Conservation (phyloP, 2,329 filamentous ascomycete genomes). For the Diaporthe velutina region DNA sequence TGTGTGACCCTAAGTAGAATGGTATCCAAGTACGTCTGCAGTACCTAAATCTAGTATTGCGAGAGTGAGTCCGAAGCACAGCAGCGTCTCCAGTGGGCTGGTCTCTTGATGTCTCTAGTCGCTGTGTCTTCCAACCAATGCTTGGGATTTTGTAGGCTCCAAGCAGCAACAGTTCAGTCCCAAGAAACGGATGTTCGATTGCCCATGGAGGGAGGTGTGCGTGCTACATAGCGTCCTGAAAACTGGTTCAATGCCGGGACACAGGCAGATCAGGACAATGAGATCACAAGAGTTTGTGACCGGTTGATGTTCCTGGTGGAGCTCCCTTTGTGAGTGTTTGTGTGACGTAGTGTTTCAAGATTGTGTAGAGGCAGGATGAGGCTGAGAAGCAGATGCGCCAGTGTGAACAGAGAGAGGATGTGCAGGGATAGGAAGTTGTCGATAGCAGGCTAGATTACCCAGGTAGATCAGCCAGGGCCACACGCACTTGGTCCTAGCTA, state of each 20-base stretch:
- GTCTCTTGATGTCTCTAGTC: too few species aligned
- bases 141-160: neutral
- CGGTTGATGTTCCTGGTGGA: neutral
- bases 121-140: too few species aligned
- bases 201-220: too few species aligned
- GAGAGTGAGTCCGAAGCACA: too few species aligned
- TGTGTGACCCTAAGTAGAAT: neutral
- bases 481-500: neutral
- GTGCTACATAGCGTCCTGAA: neutral
- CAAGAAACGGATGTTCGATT: neutral
- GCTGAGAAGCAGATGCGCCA: neutral
- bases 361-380: neutral
- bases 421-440: too few species aligned
- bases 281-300: neutral
- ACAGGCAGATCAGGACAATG: neutral
- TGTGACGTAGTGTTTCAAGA: neutral
- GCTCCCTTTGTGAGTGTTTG: neutral
- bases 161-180: neutral
- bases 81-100: neutral
- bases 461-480: neutral
- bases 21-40: neutral
- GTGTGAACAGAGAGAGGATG: too few species aligned
- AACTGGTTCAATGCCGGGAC: neutral
- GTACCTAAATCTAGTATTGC: neutral
- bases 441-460: too few species aligned